Evolutionary conservation across 2,329 filamentous ascomycete genomes (phyloP).

Genomic region (Aspergillus fumigatus): DNA sequence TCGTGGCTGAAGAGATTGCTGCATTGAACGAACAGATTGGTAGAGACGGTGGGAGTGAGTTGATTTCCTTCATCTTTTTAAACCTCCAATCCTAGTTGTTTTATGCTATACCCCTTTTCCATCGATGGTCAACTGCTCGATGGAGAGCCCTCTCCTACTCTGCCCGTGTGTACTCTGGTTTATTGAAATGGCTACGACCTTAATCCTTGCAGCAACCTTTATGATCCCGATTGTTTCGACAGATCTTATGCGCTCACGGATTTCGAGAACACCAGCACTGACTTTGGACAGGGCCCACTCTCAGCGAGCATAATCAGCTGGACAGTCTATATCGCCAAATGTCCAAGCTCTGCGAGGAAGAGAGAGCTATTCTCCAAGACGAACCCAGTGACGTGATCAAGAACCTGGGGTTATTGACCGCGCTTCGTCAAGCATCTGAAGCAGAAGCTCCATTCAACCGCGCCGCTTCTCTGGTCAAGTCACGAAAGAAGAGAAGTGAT

Average conservation of each 20-base stretch:
- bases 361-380: constrained; percentile 44
- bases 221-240: too few relatives aligned
- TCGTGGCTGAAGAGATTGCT: constrained; percentile 37
- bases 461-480: constrained; percentile 37
- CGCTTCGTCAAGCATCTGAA: constrained; percentile 46
- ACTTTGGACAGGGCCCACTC: constrained; percentile 28
- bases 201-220: too few relatives aligned
- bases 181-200: too few relatives aligned
- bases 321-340: constrained; percentile 45
- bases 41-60: constrained; percentile 40
- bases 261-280: constrained; percentile 1
- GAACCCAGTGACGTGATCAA: constrained; percentile 49
- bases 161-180: too few relatives aligned
- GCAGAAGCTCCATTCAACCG: constrained; percentile 40
- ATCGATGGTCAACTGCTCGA: background rate
- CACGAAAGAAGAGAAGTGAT: constrained; percentile 44
- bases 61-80: background rate
- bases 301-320: constrained; percentile 41
- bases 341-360: constrained; percentile 45
- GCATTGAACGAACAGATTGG: constrained; percentile 42
- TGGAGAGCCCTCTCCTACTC: background rate
- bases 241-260: background rate
- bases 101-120: too few relatives aligned
- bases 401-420: constrained; percentile 46
- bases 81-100: background rate